phyloP scores from a whole-genome alignment of 2,329 filamentous ascomycete species.

The Lachnellula hyalina region DNA sequence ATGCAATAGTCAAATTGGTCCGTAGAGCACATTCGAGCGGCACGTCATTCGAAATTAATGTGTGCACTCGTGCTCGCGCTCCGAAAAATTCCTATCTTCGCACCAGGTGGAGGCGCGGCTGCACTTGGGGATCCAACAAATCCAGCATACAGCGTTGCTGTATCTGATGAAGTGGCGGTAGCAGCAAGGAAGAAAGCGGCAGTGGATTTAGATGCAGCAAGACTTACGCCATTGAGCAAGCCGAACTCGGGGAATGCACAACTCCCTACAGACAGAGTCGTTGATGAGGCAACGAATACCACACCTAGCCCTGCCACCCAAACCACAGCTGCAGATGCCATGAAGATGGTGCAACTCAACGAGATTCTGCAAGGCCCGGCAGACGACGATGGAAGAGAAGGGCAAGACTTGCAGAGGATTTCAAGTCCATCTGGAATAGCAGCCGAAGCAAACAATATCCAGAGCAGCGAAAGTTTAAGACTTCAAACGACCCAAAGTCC shows the following conservation, averaged over 20 bases:
- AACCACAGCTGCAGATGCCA: neutral
- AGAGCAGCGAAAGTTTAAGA: neutral
- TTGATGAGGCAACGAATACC: neutral
- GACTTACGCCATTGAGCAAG: conserved; percentile 1
- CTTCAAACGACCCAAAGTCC: conserved; percentile 3
- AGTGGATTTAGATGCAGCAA: conserved; percentile 42
- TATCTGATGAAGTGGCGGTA: conserved; percentile 61
- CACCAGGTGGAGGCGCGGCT: conserved; percentile 59
- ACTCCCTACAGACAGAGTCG: neutral
- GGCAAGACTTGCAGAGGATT: neutral
- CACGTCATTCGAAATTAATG: conserved; percentile 88
- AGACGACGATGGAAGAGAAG: neutral
- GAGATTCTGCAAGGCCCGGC: conserved; percentile 3
- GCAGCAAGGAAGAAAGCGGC: conserved; percentile 27
- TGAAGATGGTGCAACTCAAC: neutral
- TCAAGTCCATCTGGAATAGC: neutral
- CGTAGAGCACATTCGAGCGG: conserved; percentile 71
- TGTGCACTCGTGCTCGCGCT: conserved; percentile 78
- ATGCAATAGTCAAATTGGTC: conserved; percentile 67
- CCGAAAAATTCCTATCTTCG: conserved; percentile 76
- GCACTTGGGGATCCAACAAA: conserved; percentile 54
- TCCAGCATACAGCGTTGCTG: conserved; percentile 71
- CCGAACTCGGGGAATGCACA: neutral
- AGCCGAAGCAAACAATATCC: neutral
- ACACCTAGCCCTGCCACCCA: neutral